phyloP scores from a whole-genome alignment of 169 alveolate genomes.

The Plasmodium yoelii region DNA sequence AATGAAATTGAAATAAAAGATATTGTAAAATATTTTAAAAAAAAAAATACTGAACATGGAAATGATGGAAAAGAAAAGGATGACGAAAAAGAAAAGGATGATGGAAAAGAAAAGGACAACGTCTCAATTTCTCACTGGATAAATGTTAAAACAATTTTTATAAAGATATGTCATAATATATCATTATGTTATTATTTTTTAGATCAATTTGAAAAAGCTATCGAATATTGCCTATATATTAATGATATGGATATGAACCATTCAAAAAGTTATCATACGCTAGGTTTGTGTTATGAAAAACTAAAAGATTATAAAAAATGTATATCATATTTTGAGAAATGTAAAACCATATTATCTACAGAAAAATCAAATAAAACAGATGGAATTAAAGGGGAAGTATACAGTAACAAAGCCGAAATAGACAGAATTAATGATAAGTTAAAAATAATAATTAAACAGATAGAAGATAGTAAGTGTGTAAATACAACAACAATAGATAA shows the following conservation, averaged over 20 bases:
- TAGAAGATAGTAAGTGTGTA: constrained; percentile 6
- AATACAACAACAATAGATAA: constrained; percentile 10
- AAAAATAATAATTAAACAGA: constrained; percentile 3
- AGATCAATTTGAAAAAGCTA: constrained; percentile 20
- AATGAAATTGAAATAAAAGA: constrained; percentile 6
- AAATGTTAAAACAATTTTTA: constrained; percentile 12
- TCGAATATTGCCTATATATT: constrained; percentile 40
- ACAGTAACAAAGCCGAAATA: constrained; percentile 8
- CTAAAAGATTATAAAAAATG: constrained; percentile 44
- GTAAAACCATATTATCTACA: constrained; percentile 16
- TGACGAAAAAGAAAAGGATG: too few relatives aligned
- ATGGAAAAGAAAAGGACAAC: background rate
- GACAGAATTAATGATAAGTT: constrained; percentile 41
- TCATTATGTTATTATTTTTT: constrained; percentile 61
- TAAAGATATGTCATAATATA: constrained; percentile 59
- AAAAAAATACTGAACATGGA: background rate
- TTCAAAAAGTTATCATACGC: constrained; percentile 67
- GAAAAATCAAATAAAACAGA: background rate
- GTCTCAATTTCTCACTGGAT: background rate
- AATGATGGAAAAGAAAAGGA: background rate
- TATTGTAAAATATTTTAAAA: constrained; percentile 30
- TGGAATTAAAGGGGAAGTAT: background rate
- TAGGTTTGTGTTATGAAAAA: constrained; percentile 66
- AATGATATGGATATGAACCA: constrained; percentile 39
- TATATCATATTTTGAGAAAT: constrained; percentile 27